Conservation (phyloP, 2,329 filamentous ascomycete species). For the Aspergillus puulaauensis region DNA sequence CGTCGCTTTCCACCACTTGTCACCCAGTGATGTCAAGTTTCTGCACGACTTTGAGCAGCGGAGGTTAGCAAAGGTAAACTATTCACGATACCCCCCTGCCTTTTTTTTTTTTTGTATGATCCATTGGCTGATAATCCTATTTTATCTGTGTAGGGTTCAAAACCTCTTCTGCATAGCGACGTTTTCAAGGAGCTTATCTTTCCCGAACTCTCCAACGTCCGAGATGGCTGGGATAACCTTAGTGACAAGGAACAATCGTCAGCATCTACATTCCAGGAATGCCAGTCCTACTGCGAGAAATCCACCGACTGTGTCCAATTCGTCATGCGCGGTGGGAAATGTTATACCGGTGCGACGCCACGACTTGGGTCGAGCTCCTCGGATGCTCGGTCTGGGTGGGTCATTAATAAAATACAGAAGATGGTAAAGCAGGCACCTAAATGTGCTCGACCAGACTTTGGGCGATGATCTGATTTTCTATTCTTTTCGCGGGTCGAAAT, state of each 20-base stretch:
- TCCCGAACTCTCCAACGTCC: constrained; percentile 29
- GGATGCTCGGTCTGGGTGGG: constrained; percentile 33
- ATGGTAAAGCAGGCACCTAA: constrained; percentile 28
- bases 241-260: constrained; percentile 30
- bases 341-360: constrained; percentile 32
- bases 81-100: no score
- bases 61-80: constrained; percentile 28
- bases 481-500: constrained; percentile 12
- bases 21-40: constrained; percentile 40
- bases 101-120: neutral
- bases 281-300: constrained; percentile 28
- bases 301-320: constrained; percentile 32
- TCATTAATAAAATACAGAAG: constrained; percentile 27
- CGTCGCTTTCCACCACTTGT: constrained; percentile 52
- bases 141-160: constrained; percentile 1
- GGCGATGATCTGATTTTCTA: constrained; percentile 14
- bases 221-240: constrained; percentile 38
- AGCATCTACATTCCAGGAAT: constrained; percentile 30
- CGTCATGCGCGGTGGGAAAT: constrained; percentile 27
- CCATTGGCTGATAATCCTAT: neutral
- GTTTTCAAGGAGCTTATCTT: constrained; percentile 39
- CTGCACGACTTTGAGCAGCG: constrained; percentile 49
- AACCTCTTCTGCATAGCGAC: constrained; percentile 33
- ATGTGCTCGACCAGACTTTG: constrained; percentile 30
- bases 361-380: constrained; percentile 28